Evolutionary conservation across 106 monocot genomes (phyloP).

Genomic region (Xerophyta viscosa): DNA sequence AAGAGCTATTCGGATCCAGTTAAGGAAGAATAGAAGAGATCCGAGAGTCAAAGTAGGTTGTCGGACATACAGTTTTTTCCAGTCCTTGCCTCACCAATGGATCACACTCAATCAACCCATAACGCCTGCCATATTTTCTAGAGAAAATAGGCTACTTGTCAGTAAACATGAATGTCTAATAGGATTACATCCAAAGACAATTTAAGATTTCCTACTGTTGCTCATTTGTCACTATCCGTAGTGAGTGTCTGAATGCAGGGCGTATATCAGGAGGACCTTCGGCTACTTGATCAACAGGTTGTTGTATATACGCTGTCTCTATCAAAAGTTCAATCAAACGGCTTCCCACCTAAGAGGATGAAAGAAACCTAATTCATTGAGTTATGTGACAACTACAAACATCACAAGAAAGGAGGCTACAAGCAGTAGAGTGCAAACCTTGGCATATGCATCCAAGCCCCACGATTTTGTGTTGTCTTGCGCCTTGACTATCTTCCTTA

Average conservation of each 20-base stretch:
- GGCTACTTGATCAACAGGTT: slow-evolving; percentile 61
- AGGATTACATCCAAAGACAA: no score
- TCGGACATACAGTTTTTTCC: slow-evolving; percentile 90
- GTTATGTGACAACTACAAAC: background rate
- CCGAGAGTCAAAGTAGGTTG: no score
- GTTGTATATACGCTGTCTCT: slow-evolving; percentile 86
- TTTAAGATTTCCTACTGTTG: slow-evolving; percentile 34
- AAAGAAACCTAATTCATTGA: background rate
- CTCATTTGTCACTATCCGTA: slow-evolving; percentile 34
- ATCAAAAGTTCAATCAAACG: slow-evolving; percentile 85
- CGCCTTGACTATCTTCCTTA: slow-evolving; percentile 66
- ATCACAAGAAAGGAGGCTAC: background rate
- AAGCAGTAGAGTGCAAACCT: slow-evolving; percentile 29
- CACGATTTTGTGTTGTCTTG: slow-evolving; percentile 68
- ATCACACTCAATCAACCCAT: slow-evolving; percentile 94
- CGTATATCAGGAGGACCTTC: slow-evolving; percentile 84
- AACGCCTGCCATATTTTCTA: slow-evolving; percentile 59
- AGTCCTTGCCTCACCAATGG: slow-evolving; percentile 81
- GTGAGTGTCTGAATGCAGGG: slow-evolving; percentile 71
- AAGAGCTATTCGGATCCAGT: no score
- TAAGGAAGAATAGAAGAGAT: no score
- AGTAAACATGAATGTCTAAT: no score
- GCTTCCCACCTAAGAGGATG: slow-evolving; percentile 69
- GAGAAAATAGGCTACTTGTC: no score
- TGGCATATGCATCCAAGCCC: slow-evolving; percentile 76